Conservation (phyloP, 257 asterid genomes). For the Parsonsia alboflavescens region DNA sequence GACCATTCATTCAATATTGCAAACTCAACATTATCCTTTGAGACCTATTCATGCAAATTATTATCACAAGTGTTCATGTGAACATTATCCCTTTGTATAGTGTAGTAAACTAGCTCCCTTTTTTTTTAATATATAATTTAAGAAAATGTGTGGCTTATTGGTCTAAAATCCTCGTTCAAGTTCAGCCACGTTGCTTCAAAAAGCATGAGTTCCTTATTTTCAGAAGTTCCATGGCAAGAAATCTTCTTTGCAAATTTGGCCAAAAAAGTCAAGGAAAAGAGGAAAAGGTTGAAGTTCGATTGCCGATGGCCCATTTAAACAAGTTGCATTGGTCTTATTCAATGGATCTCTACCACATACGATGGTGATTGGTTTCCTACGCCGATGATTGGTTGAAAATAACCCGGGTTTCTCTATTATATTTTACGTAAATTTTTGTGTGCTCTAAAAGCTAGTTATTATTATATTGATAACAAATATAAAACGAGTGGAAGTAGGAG, state of each 20-base stretch:
- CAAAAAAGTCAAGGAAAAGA: not conserved
- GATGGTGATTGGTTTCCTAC: not conserved
- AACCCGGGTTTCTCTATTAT: too few species aligned
- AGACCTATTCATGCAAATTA: too few species aligned
- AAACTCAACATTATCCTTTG: too few species aligned
- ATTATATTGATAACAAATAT: too few species aligned
- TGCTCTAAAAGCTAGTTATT: too few species aligned
- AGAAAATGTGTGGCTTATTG: not conserved
- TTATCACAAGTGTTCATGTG: too few species aligned
- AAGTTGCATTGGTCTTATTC: constrained; percentile 7
- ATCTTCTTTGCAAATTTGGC: not conserved
- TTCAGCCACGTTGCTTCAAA: constrained; percentile 1
- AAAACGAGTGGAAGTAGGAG: too few species aligned
- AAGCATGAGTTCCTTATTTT: not conserved
- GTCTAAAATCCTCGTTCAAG: not conserved
- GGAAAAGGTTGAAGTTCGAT: too few species aligned
- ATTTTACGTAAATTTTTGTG: not conserved
- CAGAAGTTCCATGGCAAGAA: not conserved
- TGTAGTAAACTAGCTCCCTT: too few species aligned
- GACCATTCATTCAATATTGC: too few species aligned
- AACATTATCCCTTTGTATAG: too few species aligned
- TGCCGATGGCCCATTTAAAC: not conserved
- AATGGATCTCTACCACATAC: constrained; percentile 7
- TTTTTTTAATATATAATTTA: too few species aligned
- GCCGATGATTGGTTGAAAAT: constrained; percentile 18